Evolutionary conservation across 2,329 filamentous ascomycete genomes (phyloP).

Genomic region (Alternaria burnsii): DNA sequence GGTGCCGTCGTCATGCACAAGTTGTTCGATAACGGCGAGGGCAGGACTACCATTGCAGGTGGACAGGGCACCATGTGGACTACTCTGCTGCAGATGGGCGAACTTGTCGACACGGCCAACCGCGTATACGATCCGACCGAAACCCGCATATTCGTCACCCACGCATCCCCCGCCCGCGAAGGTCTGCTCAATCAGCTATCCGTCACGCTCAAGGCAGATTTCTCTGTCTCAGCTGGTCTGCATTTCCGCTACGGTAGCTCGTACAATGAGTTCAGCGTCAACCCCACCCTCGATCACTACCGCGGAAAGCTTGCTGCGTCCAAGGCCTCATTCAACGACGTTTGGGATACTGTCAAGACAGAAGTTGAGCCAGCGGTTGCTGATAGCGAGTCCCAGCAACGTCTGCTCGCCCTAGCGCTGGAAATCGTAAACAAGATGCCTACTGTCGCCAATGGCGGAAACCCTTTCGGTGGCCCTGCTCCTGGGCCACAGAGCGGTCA

Average conservation of each 20-base stretch:
- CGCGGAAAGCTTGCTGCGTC: constrained; percentile 97
- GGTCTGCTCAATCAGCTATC: constrained; percentile 97
- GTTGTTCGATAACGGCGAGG: constrained; percentile 98
- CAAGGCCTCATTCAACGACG: constrained; percentile 98
- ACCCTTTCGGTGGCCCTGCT: constrained; percentile 90
- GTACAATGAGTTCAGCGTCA: constrained; percentile 99
- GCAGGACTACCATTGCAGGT: constrained; percentile 95
- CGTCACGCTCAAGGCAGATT: constrained; percentile 96
- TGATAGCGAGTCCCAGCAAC: constrained; percentile 93
- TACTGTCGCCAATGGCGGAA: constrained; percentile 89
- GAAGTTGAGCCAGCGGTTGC: constrained; percentile 95
- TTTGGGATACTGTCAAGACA: constrained; percentile 97
- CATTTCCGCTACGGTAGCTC: constrained; percentile 99
- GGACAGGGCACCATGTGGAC: constrained; percentile 99
- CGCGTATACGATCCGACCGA: constrained; percentile 98
- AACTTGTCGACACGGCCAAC: constrained; percentile 96
- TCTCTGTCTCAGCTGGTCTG: constrained; percentile 95
- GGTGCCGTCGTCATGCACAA: constrained; percentile 99
- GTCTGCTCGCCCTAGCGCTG: constrained; percentile 87
- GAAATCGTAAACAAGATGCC: constrained; percentile 99
- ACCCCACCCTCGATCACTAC: constrained; percentile 97
- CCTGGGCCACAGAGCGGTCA: constrained; percentile 80
- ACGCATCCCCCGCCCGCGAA: constrained; percentile 94
- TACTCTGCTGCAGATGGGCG: constrained; percentile 95
- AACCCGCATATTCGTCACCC: constrained; percentile 94